Base-by-base conservation (phyloP, 257 asterid species). In the Primulina eburnea region DNA sequence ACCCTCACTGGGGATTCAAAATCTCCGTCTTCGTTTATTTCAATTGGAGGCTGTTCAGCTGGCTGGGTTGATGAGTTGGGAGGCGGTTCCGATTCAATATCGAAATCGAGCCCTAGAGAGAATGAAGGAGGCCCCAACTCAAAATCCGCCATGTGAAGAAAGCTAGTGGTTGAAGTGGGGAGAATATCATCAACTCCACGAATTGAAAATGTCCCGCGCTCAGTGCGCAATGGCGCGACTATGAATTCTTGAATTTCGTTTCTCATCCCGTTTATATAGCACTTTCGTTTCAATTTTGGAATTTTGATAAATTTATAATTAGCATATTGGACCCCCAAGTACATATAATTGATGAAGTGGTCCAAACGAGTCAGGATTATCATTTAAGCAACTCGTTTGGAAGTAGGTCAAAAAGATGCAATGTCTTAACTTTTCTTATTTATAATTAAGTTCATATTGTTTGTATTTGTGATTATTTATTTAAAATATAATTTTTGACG, bases 51-150 rank as follows among this genome's bases (percentile, higher is more conserved):
- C 64, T 38, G 71, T 60, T 76, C 69, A 77, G 84, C 82, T 70
- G 83, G 76, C 11, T 47, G 76, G 55, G 77, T 65, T 26, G 17
- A 50, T 14, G 78, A 56, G 8, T 77, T 55, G 29, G 75, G 58
- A 26, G 67, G 82, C 50, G 82, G 82, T 70, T 80, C 86, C 73
- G 91, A 76, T 56, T 83, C 85, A 34, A 80, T 80, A 68, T 90
- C 94, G 16, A 87, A 82, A 74, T 89, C 97, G 34, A 89, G 69
- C 68, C 97, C 97, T 63, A 90, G 78, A n/a, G 96, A 90, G 82
- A 88, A 88, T 0, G 96, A 90, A 0, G 97, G 97, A 68, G 90
- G 83, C 61, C 86, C 95, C 20, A 87, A 76, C 71, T 87, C 92
- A 17, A 55, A 78, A 78, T 84, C 84, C 55, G 83, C 83, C 95